These are phyloP conservation scores for Aspergillus quadrilineatus DNA, from an alignment of 2,329 filamentous ascomycete species.

Conservation along the genomic window DNA sequence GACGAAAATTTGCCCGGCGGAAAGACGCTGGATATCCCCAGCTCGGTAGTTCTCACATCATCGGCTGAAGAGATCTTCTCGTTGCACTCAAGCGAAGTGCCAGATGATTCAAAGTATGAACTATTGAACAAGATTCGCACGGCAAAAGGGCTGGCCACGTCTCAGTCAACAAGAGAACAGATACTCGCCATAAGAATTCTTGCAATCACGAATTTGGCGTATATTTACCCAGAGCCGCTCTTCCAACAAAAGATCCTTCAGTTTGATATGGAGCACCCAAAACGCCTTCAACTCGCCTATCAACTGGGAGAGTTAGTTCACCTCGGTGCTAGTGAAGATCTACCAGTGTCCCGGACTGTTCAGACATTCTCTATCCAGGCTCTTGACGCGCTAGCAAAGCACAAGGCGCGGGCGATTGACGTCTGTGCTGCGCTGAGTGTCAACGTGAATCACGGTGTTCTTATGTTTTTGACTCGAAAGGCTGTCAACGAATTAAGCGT, in stretches of 20 bases:
- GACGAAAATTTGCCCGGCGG: slow-evolving; percentile 44
- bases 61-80: slow-evolving; percentile 40
- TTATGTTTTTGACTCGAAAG: slow-evolving; percentile 90
- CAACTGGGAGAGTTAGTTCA: slow-evolving; percentile 91
- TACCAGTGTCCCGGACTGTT: slow-evolving; percentile 68
- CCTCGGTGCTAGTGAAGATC: slow-evolving; percentile 68
- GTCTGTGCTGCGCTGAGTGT: slow-evolving; percentile 89
- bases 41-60: slow-evolving; percentile 44
- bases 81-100: slow-evolving; percentile 61
- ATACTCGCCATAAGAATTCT: slow-evolving; percentile 79
- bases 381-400: slow-evolving; percentile 80
- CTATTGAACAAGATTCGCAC: slow-evolving; percentile 78
- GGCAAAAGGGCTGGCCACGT: slow-evolving; percentile 73
- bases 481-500: slow-evolving; percentile 77
- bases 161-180: slow-evolving; percentile 66
- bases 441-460: slow-evolving; percentile 91
- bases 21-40: slow-evolving; percentile 64
- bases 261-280: slow-evolving; percentile 84
- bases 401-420: slow-evolving; percentile 73
- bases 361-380: slow-evolving; percentile 80
- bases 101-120: slow-evolving; percentile 74
- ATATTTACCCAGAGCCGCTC: slow-evolving; percentile 77
- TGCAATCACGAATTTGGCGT: slow-evolving; percentile 86
- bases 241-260: slow-evolving; percentile 84
- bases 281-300: slow-evolving; percentile 83